A percentile compares a stretch with the other conserved stretches of the same genome.
Conservation (phyloP, 2,329 filamentous ascomycete genomes). For the Didymella glomerata region DNA sequence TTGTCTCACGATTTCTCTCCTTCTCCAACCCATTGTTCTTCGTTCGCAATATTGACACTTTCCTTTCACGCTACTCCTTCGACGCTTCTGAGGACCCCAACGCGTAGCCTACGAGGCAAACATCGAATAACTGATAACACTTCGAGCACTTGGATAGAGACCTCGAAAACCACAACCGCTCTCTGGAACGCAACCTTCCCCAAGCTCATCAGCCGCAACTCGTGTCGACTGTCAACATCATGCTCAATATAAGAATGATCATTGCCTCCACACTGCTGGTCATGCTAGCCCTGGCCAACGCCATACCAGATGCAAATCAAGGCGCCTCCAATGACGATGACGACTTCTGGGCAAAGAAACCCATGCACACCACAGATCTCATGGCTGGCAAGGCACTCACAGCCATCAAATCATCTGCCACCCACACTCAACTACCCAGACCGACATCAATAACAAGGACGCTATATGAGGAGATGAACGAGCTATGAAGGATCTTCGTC, state of each 20-base stretch:
- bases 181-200: neutral
- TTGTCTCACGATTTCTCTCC: neutral
- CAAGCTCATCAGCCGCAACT: neutral
- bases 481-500: neutral
- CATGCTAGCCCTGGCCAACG: neutral
- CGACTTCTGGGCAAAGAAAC: conserved; percentile 15
- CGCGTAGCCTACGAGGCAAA: neutral
- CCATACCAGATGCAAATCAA: neutral
- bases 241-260: neutral
- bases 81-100: neutral
- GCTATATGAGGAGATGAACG: neutral
- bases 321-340: neutral
- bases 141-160: neutral
- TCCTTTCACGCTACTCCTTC: neutral
- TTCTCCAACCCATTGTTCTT: neutral
- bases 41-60: neutral
- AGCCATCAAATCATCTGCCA: neutral
- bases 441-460: neutral
- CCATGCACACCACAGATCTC: conserved; percentile 19
- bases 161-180: neutral
- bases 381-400: conserved; percentile 10
- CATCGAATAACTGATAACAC: neutral
- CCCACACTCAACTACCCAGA: neutral
- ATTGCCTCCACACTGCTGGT: neutral
- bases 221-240: neutral